Percentiles rank a stretch among this genome's conserved stretches.
Evolutionary conservation across 176 grass and related monocot genomes (phyloP).

Genomic region (Dactylis glomerata): DNA sequence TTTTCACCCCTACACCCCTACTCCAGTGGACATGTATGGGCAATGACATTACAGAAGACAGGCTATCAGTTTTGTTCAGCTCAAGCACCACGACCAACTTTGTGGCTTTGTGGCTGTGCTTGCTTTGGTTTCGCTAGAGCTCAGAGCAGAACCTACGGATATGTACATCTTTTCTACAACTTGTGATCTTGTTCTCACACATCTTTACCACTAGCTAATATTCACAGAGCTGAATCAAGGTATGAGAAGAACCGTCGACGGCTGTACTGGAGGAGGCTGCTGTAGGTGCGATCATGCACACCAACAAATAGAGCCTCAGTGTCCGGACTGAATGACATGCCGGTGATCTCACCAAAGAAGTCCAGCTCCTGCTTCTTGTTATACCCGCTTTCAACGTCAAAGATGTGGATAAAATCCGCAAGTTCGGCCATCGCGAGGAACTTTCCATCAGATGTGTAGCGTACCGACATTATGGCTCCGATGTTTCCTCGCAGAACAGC

Average conservation of each 20-base stretch:
- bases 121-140: constrained; percentile 1
- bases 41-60: background rate
- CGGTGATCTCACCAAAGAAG: constrained; percentile 75
- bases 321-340: constrained; percentile 80
- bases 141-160: background rate
- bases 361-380: constrained; percentile 69
- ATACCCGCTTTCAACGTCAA: constrained; percentile 54
- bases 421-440: constrained; percentile 83
- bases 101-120: background rate
- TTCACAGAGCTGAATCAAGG: constrained; percentile 61
- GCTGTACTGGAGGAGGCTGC: constrained; percentile 71
- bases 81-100: background rate
- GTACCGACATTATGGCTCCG: constrained; percentile 67
- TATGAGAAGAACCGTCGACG: constrained; percentile 48
- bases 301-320: constrained; percentile 71
- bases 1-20: no score
- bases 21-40: background rate
- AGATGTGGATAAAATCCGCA: constrained; percentile 71
- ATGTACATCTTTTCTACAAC: constrained; percentile 9
- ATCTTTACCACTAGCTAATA: background rate
- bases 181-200: background rate
- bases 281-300: constrained; percentile 53
- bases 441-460: constrained; percentile 64
- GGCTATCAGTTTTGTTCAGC: background rate
- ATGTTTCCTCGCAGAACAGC: constrained; percentile 73